Base-by-base conservation (phyloP, 2,329 filamentous ascomycete genomes). In the Verticillium nonalfalfae region DNA sequence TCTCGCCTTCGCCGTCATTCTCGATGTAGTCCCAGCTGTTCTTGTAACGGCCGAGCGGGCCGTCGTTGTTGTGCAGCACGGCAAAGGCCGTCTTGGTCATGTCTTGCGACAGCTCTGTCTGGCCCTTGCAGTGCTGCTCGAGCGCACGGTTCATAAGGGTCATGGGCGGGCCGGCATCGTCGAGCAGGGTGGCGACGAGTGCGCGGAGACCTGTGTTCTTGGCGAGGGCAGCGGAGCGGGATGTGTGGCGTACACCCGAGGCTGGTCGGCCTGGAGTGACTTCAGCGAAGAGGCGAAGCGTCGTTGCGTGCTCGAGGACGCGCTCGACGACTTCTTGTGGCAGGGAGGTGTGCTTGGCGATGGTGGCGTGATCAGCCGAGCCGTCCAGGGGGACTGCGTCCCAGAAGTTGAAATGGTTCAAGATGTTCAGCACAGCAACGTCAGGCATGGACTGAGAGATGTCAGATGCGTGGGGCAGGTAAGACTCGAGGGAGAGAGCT, bases 321-420 rank as follows among this genome's bases (percentile, higher is more conserved):
- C 77, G 74, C 33, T 68, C 66, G 36, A 74, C 75, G 18, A 77
- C 73, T 33, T 76, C 74, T 38, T 71, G 65, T 0, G 77, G 78
- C 3, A 79, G 74, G 15, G 68, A 66, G 2, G 72, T 71, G 35
- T 72, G 68, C 34, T 71, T 64, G 15, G 78, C 72, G 18, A 81
- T 76, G 11, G 78, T 75, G 4, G 68, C 63, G 60, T 76, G 77
- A 2, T 78, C 77, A 7, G 79, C 78, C 3, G 74, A 72, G 15
- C 78, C 79, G 31, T 77, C 71, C 1, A 82, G 59, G 2, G 81
- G 80, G 6, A 85, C 79, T 5, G 78, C 76, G 11, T 74, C 71
- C 78, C 79, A 83, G 66, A 84, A 82, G 65, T 83, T 71, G 67
- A 83, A 83, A 64, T 79, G 72, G 67, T 83, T 83, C 15, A 83